Conservation (phyloP, 129 eudicot genomes). For the Dittrichia graveolens region DNA sequence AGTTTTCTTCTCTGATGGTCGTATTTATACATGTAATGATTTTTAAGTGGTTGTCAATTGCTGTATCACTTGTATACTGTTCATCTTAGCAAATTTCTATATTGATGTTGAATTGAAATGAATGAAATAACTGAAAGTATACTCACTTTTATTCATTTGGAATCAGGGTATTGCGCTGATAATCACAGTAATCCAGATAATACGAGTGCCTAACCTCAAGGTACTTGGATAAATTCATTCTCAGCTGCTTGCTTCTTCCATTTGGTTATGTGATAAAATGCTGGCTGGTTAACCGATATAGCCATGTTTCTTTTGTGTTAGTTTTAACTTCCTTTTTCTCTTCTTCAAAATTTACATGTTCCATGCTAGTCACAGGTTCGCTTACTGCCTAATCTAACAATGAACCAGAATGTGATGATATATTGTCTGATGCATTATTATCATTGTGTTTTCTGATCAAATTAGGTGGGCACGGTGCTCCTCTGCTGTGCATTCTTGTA, state of each 20-base stretch:
- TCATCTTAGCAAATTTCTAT: too few relatives aligned
- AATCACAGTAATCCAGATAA: constrained; percentile 92
- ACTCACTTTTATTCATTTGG: constrained; percentile 25
- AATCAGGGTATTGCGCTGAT: constrained; percentile 96
- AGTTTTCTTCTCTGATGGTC: too few relatives aligned
- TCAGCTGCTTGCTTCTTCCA: constrained; percentile 26
- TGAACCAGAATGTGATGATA: constrained; percentile 2
- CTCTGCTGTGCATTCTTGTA: constrained; percentile 93
- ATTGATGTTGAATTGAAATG: not conserved
- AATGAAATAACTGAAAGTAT: constrained; percentile 12
- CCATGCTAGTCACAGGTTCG: not conserved
- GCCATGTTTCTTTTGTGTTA: constrained; percentile 1
- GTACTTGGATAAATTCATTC: constrained; percentile 38
- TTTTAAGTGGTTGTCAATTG: too few relatives aligned
- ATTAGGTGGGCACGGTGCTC: constrained; percentile 96
- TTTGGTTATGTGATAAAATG: constrained; percentile 13
- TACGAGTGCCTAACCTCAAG: constrained; percentile 97
- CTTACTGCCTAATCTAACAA: not conserved
- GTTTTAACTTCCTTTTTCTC: not conserved
- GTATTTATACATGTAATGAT: too few relatives aligned
- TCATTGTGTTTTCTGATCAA: constrained; percentile 15
- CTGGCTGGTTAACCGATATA: not conserved
- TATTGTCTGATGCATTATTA: constrained; percentile 9
- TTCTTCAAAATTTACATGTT: not conserved
- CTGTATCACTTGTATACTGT: too few relatives aligned